Percentiles rank a stretch among this genome's conserved stretches.
Conservation (phyloP, 2,329 filamentous ascomycete species). For the Rhynchosporium agropyri region DNA sequence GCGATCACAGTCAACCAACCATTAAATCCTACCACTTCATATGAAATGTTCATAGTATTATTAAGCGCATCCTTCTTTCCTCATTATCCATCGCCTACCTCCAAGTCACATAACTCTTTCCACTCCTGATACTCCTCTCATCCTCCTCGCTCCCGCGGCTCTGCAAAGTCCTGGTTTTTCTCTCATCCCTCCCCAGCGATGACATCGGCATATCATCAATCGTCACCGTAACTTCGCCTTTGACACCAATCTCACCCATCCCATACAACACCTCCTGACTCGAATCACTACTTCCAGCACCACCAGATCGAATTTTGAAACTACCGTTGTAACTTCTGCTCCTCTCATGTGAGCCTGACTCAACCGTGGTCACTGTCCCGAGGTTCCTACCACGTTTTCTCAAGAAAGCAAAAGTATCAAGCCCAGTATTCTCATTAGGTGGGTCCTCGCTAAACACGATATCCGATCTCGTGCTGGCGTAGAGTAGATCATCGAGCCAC, state of each 20-base stretch:
- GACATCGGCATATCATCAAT: slow-evolving; percentile 19
- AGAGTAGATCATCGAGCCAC: slow-evolving; percentile 57
- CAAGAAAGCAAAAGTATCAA: slow-evolving; percentile 52
- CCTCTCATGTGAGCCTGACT: slow-evolving; percentile 12
- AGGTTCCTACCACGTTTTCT: slow-evolving; percentile 31
- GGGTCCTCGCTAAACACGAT: slow-evolving; percentile 53
- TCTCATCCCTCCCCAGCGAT: not conserved
- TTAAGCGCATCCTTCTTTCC: not conserved
- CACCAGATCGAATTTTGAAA: slow-evolving; percentile 7
- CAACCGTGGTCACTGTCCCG: slow-evolving; percentile 20
- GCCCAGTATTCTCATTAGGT: slow-evolving; percentile 50
- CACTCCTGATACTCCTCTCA: slow-evolving; percentile 17
- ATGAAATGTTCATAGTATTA: not conserved
- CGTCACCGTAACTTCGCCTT: slow-evolving; percentile 34
- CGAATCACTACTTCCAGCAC: slow-evolving; percentile 16
- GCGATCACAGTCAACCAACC: not conserved
- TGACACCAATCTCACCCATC: slow-evolving; percentile 34
- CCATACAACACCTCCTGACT: slow-evolving; percentile 36
- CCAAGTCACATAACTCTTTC: slow-evolving; percentile 17
- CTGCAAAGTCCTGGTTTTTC: not conserved
- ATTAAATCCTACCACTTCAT: not conserved
- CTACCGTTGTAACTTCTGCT: not conserved
- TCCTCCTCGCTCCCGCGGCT: slow-evolving; percentile 17
- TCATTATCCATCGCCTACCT: not conserved
- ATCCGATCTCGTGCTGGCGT: slow-evolving; percentile 54